Evolutionary conservation across 371 early-diverging fungal genomes (phyloP), one percentile per base, ranked within the genome.

Genomic region (Neoconidiobolus thromboides): DNA sequence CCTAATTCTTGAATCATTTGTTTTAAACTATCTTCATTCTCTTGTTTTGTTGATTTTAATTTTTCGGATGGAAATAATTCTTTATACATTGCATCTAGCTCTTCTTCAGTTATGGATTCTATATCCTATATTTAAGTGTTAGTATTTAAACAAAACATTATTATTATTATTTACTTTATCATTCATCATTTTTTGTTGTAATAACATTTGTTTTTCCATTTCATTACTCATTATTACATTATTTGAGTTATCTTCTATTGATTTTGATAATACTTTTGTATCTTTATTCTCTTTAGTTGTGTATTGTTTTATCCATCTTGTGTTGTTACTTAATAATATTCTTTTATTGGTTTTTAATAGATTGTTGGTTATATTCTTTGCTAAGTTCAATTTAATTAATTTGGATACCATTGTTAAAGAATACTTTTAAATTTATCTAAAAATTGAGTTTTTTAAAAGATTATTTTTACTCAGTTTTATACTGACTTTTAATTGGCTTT

Each of bases 101-200:
- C 49, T 49, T 10, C 14, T 3, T 49, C 49, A 14, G 49, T 49
- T 49, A 49, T 14, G 26, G 49, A 26, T 14, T 5, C 49, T 49
- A 4, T 14, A 14, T 4, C 14, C 49, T 49, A 49, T 46, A 63
- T 88, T 92, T 55, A 83, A 76, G 58, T 92, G 86, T 15, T 93
- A 71, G 7, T 83, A 76, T 60, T 86, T 92, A 62, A 86, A 91
- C 1, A 92, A 89, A 0, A 85, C 81, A 46, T 87, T 85, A 0
- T 86, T 87, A 0, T 86, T 83, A 36, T 73, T 73, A 26, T 89
- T 71, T 1, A 76, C 73, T 40, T 67, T 65, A 40, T 73, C 71
- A 6, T 76, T 68, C 89, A 91, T 90, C 62, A 90, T 88, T 61
- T 82, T 78, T 67, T 87, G 86, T 57, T 90, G 63, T 60, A 84